Base-by-base conservation (phyloP, 2,329 filamentous ascomycete genomes). In the Stemphylium vesicarium region DNA sequence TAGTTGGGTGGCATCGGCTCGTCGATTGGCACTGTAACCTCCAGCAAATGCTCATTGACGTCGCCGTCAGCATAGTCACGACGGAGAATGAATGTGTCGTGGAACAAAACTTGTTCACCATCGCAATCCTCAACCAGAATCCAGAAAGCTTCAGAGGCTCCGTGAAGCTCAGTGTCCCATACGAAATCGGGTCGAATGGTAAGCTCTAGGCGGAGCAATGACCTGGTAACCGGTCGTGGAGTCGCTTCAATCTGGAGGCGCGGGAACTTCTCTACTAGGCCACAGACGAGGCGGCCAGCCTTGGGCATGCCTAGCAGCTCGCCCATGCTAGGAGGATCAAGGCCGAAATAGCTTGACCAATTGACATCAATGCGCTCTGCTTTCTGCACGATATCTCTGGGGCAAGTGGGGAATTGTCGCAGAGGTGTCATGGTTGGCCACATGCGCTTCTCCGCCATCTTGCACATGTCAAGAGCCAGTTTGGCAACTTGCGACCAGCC, bases 361-460 rank as follows among this genome's bases (percentile, higher is more conserved):
- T 91, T 88, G 16, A 98, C 93, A 64, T 97, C 93, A 57, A 98
- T 96, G 64, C 93, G 86, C 79, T 99, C 95, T 3, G 93, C 89
- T 78, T 98, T 98, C 63, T 91, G 88, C 43, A 98, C 81, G 48
- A 98, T 91, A 54, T 98, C 94, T 36, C 87, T 82, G 3, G 93
- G 87, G 70, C 92, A 96, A n/a, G 56, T 63, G 9, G 71, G 70
- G 71, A 99, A 99, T 70, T 99, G 95, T 49, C 95, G 87, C 29
- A 99, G 82, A 10, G 96, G 95, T 33, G 92, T 91, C 95, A 98
- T 99, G 5, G 94, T 98, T 12, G 94, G 93, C 95, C 95, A 99
- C 96, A 99, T 99, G 44, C 96, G 86, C 82, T 96, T 96, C 80
- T 99, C 95, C 0, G 94, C 95, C 92, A 96, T 98, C 80, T 99